Percentiles rank a stretch among this genome's conserved stretches.
These are phyloP conservation scores for Yarrowia osloensis DNA, from an alignment of 805 yeast genomes.

Conservation along the genomic window DNA sequence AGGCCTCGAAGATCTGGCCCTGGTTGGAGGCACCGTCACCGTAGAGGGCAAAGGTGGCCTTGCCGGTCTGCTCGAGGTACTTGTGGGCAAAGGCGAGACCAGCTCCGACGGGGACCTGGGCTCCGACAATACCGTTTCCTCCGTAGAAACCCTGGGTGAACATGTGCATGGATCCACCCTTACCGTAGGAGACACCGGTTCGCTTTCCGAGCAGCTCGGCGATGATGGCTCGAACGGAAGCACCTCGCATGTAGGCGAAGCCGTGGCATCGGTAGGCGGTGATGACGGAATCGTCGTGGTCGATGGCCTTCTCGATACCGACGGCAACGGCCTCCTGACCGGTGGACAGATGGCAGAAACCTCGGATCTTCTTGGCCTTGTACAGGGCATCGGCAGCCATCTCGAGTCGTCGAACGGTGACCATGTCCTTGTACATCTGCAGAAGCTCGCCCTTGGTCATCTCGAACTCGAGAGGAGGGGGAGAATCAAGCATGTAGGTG, in stretches of 20 bases:
- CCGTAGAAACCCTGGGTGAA: slow-evolving; percentile 94
- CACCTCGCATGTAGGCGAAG: slow-evolving; percentile 95
- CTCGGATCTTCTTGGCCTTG: slow-evolving; percentile 98
- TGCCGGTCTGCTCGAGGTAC: slow-evolving; percentile 70
- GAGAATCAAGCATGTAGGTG: slow-evolving; percentile 73
- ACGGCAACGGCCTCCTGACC: slow-evolving; percentile 99
- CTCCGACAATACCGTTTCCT: slow-evolving; percentile 99
- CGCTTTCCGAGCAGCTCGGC: slow-evolving; percentile 98
- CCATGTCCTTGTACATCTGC: slow-evolving; percentile 96
- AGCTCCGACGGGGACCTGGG: slow-evolving; percentile 97
- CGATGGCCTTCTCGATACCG: slow-evolving; percentile 94
- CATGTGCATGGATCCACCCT: slow-evolving; percentile 99
- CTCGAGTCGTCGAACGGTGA: slow-evolving; percentile 87
- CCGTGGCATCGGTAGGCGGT: slow-evolving; percentile 99
- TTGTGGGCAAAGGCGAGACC: slow-evolving; percentile 99
- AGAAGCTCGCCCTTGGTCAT: slow-evolving; percentile 78
- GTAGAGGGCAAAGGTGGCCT: slow-evolving; percentile 81
- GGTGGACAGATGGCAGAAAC: slow-evolving; percentile 96
- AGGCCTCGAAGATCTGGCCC: slow-evolving; percentile 97
- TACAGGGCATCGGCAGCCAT: slow-evolving; percentile 98
- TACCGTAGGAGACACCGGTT: slow-evolving; percentile 93
- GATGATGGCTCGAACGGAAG: slow-evolving; percentile 81
- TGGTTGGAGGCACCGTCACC: slow-evolving; percentile 99
- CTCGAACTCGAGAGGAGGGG: slow-evolving; percentile 70
- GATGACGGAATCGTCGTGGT: slow-evolving; percentile 81